These are phyloP conservation scores for Cephaloascus fragrans DNA, from an alignment of 805 yeast genomes.

Conservation along the genomic window DNA sequence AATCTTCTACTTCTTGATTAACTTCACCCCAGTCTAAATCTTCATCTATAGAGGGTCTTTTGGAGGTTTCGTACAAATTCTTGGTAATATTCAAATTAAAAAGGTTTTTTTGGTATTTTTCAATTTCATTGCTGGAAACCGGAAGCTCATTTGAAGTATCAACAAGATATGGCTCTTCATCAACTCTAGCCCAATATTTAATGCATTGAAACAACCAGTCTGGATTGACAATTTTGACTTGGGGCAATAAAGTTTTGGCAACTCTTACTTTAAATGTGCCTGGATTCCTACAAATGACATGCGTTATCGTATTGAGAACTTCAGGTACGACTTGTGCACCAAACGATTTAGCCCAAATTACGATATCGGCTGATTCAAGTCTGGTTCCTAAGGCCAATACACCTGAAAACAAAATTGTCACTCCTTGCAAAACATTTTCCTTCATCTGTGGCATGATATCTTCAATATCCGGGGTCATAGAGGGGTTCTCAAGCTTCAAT, in stretches of 20 bases:
- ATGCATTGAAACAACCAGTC: conserved; percentile 90
- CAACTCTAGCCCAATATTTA: conserved; percentile 64
- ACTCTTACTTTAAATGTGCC: conserved; percentile 78
- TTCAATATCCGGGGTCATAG: conserved; percentile 49
- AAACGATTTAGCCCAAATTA: conserved; percentile 84
- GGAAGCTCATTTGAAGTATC: conserved; percentile 38
- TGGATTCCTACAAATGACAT: conserved; percentile 73
- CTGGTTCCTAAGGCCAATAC: conserved; percentile 78
- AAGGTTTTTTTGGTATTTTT: conserved; percentile 22
- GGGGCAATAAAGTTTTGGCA: conserved; percentile 55
- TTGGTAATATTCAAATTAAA: conserved; percentile 5
- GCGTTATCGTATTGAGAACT: conserved; percentile 68
- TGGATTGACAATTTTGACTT: conserved; percentile 73
- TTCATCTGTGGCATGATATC: conserved; percentile 72
- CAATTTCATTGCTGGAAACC: conserved; percentile 34
- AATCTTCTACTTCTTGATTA: conserved; percentile 35
- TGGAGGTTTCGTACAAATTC: conserved; percentile 16
- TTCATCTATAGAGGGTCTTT: conserved; percentile 23
- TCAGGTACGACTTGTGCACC: conserved; percentile 80
- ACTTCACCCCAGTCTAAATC: conserved; percentile 32
- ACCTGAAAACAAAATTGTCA: conserved; percentile 75
- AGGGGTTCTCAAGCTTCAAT: conserved; percentile 12
- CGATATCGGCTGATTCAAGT: conserved; percentile 72
- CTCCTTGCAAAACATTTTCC: conserved; percentile 51
- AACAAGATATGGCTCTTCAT: conserved; percentile 50